Conservation (phyloP, 768 basidiomycete genomes). For the Amanita polypyramis region DNA sequence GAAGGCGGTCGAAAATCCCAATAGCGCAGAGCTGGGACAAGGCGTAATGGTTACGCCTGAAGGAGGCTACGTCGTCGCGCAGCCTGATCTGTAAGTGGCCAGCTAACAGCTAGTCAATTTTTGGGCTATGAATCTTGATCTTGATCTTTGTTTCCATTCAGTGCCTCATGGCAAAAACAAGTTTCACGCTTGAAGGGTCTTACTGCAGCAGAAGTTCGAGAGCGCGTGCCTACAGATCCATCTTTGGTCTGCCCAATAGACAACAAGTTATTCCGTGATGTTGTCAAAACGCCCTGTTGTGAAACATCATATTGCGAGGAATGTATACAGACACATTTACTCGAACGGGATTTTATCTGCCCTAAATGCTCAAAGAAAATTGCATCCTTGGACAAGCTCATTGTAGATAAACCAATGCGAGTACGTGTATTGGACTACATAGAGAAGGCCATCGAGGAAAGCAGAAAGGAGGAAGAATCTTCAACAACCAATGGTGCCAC, state of each 20-base stretch:
- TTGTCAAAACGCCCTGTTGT: constrained; percentile 94
- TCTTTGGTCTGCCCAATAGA: constrained; percentile 84
- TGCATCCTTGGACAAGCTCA: constrained; percentile 78
- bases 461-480: constrained; percentile 37
- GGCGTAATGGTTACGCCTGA: constrained; percentile 99
- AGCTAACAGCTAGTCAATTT: not conserved
- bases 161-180: constrained; percentile 93
- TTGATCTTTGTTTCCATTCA: constrained; percentile 18
- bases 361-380: constrained; percentile 86
- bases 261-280: constrained; percentile 87
- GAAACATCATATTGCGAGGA: constrained; percentile 89
- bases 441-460: constrained; percentile 70
- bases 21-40: constrained; percentile 53
- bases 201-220: constrained; percentile 83
- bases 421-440: constrained; percentile 76
- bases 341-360: constrained; percentile 93
- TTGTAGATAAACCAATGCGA: constrained; percentile 70
- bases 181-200: constrained; percentile 69
- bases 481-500: constrained; percentile 14
- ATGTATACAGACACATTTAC: constrained; percentile 88
- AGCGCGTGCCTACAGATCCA: constrained; percentile 69
- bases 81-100: constrained; percentile 81
- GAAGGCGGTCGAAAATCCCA: constrained; percentile 88
- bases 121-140: not conserved
- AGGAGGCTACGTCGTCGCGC: constrained; percentile 94